Percentiles rank a stretch among this genome's conserved stretches.
Conservation (phyloP, 2,329 filamentous ascomycete genomes). For the Ceratocystiopsis minuta region DNA sequence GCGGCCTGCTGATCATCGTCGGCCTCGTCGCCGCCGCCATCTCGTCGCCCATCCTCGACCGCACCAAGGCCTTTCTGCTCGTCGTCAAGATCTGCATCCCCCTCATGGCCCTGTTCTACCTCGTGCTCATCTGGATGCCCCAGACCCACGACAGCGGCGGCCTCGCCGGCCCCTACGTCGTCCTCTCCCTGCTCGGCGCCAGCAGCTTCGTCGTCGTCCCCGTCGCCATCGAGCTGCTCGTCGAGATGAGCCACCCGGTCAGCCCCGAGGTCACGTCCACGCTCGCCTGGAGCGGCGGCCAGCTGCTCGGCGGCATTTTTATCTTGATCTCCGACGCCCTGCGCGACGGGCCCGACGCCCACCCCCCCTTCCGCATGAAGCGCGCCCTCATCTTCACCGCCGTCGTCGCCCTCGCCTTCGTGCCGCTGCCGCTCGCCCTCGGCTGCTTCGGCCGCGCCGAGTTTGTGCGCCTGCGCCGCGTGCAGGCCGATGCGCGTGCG, state of each 20-base stretch:
- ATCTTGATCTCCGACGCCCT: constrained; percentile 69
- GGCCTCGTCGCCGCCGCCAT: constrained; percentile 65
- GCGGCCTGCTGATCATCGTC: constrained; percentile 74
- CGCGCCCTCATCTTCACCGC: constrained; percentile 63
- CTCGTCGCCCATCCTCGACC: constrained; percentile 65
- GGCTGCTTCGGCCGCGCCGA: constrained; percentile 49
- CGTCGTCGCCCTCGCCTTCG: constrained; percentile 43
- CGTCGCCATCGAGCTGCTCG: constrained; percentile 69
- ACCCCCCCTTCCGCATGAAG: constrained; percentile 55
- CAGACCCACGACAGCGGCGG: constrained; percentile 28
- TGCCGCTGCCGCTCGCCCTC: constrained; percentile 50
- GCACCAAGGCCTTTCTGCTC: constrained; percentile 59
- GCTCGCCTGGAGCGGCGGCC: constrained; percentile 71
- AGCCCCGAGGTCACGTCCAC: constrained; percentile 72
- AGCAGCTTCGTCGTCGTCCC: constrained; percentile 66
- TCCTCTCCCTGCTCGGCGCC: constrained; percentile 62
- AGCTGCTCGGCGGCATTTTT: constrained; percentile 70
- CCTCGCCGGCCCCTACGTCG: constrained; percentile 52
- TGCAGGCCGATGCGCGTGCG: constrained; percentile 24
- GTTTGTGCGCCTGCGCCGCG: constrained; percentile 30
- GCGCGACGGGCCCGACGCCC: constrained; percentile 30
- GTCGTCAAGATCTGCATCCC: constrained; percentile 61
- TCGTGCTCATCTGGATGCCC: constrained; percentile 69
- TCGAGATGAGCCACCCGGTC: constrained; percentile 74
- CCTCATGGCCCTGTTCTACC: constrained; percentile 52